phyloP scores from a whole-genome alignment of 2,329 filamentous ascomycete species.

The Furcasterigmium sp. region DNA sequence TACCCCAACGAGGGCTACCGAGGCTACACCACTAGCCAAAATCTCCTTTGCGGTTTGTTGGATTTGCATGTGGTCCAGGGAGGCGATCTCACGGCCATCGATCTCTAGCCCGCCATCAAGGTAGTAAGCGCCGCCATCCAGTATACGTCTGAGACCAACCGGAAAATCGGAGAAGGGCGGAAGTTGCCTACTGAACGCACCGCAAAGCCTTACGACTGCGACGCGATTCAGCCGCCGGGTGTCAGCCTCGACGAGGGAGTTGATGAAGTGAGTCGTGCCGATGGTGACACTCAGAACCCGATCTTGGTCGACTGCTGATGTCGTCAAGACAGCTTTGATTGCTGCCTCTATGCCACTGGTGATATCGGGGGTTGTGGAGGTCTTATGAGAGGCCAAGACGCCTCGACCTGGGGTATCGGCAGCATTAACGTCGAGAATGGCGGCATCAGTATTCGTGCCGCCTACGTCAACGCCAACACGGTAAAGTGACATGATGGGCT shows the following conservation, averaged over 20 bases:
- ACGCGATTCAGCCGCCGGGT: conserved; percentile 34
- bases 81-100: conserved; percentile 38
- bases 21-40: conserved; percentile 24
- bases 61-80: conserved; percentile 31
- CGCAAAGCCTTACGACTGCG: conserved; percentile 39
- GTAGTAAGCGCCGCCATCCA: conserved; percentile 34
- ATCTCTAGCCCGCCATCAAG: conserved; percentile 42
- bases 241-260: conserved; percentile 42
- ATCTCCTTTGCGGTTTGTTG: conserved; percentile 25
- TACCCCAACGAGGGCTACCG: conserved; percentile 36
- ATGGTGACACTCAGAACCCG: conserved; percentile 42
- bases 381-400: conserved; percentile 41
- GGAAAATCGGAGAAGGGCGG: conserved; percentile 43
- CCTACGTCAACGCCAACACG: conserved; percentile 38
- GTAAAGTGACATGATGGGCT: conserved; percentile 28
- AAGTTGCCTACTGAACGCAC: conserved; percentile 35
- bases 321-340: conserved; percentile 34
- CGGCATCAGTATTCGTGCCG: conserved; percentile 37
- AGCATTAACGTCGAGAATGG: conserved; percentile 35
- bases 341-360: conserved; percentile 41
- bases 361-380: conserved; percentile 43
- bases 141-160: conserved; percentile 28
- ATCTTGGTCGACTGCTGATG: conserved; percentile 27
- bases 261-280: conserved; percentile 46
- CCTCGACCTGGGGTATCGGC: conserved; percentile 27